Evolutionary conservation across 192 early-diverging fungal species (phyloP).

Genomic region (Linnemannia hyalina): DNA sequence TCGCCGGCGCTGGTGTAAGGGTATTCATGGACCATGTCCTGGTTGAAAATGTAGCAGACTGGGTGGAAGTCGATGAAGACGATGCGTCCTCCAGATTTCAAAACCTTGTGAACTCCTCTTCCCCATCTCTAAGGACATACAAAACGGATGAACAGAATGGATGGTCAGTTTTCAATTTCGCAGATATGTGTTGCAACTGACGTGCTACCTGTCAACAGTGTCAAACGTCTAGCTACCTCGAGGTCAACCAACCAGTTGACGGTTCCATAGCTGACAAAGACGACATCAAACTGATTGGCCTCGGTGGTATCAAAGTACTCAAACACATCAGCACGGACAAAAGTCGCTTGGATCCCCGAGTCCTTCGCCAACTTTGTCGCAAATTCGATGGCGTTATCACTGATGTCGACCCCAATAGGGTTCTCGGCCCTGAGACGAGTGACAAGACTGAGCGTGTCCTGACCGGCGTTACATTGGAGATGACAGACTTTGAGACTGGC

Average conservation of each 20-base stretch:
- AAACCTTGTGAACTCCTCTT: constrained; percentile 27
- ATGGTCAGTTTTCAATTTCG: not conserved
- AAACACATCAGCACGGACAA: constrained; percentile 43
- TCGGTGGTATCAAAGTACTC: constrained; percentile 38
- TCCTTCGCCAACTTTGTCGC: constrained; percentile 37
- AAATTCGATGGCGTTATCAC: constrained; percentile 40
- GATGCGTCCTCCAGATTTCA: constrained; percentile 39
- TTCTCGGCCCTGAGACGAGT: constrained; percentile 34
- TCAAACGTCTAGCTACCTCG: constrained; percentile 18
- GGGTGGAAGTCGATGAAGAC: constrained; percentile 49
- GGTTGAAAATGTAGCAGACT: constrained; percentile 24
- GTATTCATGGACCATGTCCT: constrained; percentile 17
- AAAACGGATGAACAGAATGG: not conserved
- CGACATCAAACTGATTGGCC: constrained; percentile 40
- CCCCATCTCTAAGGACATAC: constrained; percentile 18
- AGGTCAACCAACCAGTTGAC: constrained; percentile 34
- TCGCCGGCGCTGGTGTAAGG: constrained; percentile 28
- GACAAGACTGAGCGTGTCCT: constrained; percentile 50
- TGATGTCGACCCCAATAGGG: constrained; percentile 51
- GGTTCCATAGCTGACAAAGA: constrained; percentile 49
- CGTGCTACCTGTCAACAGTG: not conserved
- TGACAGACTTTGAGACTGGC: constrained; percentile 45
- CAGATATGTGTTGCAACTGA: not conserved
- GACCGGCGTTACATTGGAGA: constrained; percentile 48
- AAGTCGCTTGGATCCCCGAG: constrained; percentile 33